Evolutionary conservation across 768 basidiomycete species (phyloP), one percentile per base, ranked within the genome.

Genomic region (Naganishia vaughanmartiniae): DNA sequence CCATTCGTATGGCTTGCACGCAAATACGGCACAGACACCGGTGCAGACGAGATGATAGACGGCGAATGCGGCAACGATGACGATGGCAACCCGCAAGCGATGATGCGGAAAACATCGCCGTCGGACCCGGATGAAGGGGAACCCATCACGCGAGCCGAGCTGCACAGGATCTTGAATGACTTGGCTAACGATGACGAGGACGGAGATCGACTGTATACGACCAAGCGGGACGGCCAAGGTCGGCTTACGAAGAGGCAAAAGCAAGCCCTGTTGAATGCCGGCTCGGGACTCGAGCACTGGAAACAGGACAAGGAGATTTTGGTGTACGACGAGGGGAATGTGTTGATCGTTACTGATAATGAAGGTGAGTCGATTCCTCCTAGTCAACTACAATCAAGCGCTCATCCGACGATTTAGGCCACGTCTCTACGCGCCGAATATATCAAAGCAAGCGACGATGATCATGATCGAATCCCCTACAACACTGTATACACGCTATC

Each of bases 291-390:
- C n/a, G 67, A 70, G 10, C 53, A 67, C 12, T 72, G 71, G 73
- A 71, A 67, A 46, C 30, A 65, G 17, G 34, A 55, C 24, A 69
- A 57, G n/a, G 48, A 66, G 42, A 58, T 73, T 24, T 28, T 39
- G 36, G 69, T 74, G 3, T 74, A 66, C 48, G 71, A 72, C 45
- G 73, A 74, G 33, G 73, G 73, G 1, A 66, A 66, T 21, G 34
- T 56, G 19, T 56, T 74, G 56, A 69, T 72, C 55, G 66, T 74
- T 28, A 70, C 72, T 26, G 71, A 72, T 26, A 72, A 74, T 57
- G 71, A 70, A 21, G 73, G 73, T 74, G 65, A 57, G 73, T 70
- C 28, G 19, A n/a, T 15, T 28, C 26, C 21, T 21, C 17, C 1
- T 15, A 1, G 45, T 12, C 6, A 5, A 26, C 17, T 19, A 5